Conservation (phyloP, 345 rosid genomes). For the Hirschfeldia incana region DNA sequence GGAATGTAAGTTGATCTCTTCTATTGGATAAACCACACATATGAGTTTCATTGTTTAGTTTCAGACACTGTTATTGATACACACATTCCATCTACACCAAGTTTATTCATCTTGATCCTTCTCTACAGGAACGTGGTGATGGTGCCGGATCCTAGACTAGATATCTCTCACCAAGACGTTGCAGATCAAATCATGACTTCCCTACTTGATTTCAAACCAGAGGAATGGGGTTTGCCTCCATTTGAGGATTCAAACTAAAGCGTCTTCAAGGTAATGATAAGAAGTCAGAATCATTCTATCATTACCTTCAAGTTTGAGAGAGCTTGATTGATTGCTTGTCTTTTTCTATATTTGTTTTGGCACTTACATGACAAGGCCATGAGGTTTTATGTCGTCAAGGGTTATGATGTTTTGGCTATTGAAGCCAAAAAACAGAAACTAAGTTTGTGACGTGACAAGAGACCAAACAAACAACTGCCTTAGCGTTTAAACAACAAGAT, state of each 20-base stretch:
- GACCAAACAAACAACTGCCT: conserved; percentile 32
- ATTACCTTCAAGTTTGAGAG: too few relatives aligned
- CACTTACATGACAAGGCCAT: conserved; percentile 21
- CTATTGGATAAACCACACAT: background rate
- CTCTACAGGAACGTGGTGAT: conserved; percentile 66
- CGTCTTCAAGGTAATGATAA: conserved; percentile 20
- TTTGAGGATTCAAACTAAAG: conserved; percentile 47
- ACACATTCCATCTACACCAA: background rate
- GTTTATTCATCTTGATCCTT: background rate
- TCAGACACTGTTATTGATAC: background rate
- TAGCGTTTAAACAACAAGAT: background rate
- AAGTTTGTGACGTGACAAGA: conserved; percentile 28
- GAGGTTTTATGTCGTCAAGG: conserved; percentile 30
- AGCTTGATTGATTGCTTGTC: conserved; percentile 22
- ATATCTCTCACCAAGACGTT: conserved; percentile 55
- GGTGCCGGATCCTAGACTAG: conserved; percentile 96
- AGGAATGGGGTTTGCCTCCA: conserved; percentile 77
- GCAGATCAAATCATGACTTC: conserved; percentile 83
- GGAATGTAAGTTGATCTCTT: conserved; percentile 67
- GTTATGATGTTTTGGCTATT: conserved; percentile 14
- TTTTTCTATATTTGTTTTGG: conserved; percentile 24
- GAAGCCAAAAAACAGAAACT: conserved; percentile 6
- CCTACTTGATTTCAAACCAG: conserved; percentile 66
- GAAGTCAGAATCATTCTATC: conserved; percentile 4
- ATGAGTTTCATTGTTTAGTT: background rate